phyloP scores from a whole-genome alignment of 768 basidiomycete species.

The Lentinula boryana region DNA sequence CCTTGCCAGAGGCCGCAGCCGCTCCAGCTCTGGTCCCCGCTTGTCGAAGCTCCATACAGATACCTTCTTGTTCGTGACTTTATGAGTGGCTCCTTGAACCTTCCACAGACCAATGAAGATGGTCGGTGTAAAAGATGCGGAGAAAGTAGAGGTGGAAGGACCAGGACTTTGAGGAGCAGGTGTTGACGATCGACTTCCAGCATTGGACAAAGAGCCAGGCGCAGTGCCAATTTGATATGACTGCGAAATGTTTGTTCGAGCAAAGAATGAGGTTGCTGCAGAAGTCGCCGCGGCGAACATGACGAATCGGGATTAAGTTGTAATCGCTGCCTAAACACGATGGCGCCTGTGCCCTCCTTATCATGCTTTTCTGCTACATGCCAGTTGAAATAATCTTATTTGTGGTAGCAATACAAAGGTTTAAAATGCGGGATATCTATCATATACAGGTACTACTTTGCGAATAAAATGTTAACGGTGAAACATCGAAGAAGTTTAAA shows the following conservation, averaged over 20 bases:
- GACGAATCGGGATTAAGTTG: not conserved
- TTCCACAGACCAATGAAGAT: slow-evolving; percentile 84
- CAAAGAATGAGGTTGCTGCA: slow-evolving; percentile 79
- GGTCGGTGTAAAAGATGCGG: slow-evolving; percentile 34
- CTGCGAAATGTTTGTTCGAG: slow-evolving; percentile 74
- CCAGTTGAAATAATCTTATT: not conserved
- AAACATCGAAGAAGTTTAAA: not conserved
- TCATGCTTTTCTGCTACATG: not conserved
- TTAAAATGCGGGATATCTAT: not conserved
- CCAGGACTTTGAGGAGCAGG: slow-evolving; percentile 27
- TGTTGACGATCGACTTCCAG: slow-evolving; percentile 41
- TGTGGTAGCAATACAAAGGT: not conserved
- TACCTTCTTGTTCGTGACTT: slow-evolving; percentile 84
- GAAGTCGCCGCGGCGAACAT: slow-evolving; percentile 26
- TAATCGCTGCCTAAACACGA: not conserved
- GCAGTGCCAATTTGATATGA: slow-evolving; percentile 60
- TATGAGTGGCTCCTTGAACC: slow-evolving; percentile 82
- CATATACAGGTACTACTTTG: not conserved
- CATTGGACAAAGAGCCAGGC: slow-evolving; percentile 17
- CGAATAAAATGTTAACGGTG: not conserved
- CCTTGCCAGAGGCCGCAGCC: slow-evolving; percentile 52
- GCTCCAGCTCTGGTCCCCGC: slow-evolving; percentile 65
- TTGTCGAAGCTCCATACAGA: slow-evolving; percentile 94
- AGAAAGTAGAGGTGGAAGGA: slow-evolving; percentile 11
- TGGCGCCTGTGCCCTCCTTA: not conserved